Base-by-base conservation (phyloP, 2,329 filamentous ascomycete genomes). In the Aspergillus fijiensis region DNA sequence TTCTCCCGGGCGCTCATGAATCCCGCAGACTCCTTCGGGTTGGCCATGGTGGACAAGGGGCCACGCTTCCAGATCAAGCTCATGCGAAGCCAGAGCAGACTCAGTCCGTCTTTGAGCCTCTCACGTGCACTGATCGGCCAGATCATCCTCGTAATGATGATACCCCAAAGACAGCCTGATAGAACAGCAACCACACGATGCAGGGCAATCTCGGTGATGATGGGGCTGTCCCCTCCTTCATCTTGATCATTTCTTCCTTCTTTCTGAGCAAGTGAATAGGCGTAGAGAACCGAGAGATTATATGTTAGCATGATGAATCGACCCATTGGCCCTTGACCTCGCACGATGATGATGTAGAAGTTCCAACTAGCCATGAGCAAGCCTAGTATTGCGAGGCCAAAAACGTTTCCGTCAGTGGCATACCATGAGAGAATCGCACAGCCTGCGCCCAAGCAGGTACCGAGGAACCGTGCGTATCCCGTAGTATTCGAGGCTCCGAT, bases 401-500 rank as follows among this genome's bases (percentile, higher is more conserved):
- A 84, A 1, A 89, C 87, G 66, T 94, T 92, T 2, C 89, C 91
- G 49, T 85, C 81, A 31, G 90, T 89, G 25, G 90, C 79, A 48
- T 89, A 82, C 95, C 95, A 99, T 51, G 90, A 87, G 11, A 89
- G 65, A 33, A 93, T 83, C 0, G 94, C 91, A 64, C 88, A 88
- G 1, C 84, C 72, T 6, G 92, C 92, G 19, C 95, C 95, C 42
- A 96, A 81, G 35, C 92, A 82, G 1, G 94, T 99, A 59, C 94
- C 95, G 9, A 91, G 81, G 72, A 98, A 94, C 67, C 95, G 88
- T 52, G 93, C 87, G 70, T 88, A 87, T 4, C 92, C 93, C 0
- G 94, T 97, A 1, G 94, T 96, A 74, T 98, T 99, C 25, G 92
- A 91, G 7, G 95, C 92, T 29, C 95, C 95, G 23, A 97, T 94